phyloP scores from a whole-genome alignment of 164 flowering plant genomes.

The Pachysandra terminalis region DNA sequence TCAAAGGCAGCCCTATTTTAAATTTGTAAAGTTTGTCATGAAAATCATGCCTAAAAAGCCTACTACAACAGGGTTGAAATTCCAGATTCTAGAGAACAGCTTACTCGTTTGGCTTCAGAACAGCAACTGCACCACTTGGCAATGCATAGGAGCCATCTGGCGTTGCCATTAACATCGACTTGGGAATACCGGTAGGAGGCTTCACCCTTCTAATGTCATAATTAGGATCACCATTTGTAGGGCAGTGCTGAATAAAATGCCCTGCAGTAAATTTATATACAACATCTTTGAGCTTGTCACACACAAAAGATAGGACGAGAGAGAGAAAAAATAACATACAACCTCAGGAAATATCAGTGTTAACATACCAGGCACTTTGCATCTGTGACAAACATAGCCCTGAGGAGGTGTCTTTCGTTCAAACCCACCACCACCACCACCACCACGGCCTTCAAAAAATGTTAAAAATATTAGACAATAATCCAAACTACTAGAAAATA shows the following conservation, averaged over 20 bases:
- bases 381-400: slow-evolving; percentile 91
- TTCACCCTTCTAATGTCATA: slow-evolving; percentile 80
- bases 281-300: not conserved
- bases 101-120: slow-evolving; percentile 92
- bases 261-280: slow-evolving; percentile 33
- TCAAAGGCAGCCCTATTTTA: slow-evolving; percentile 91
- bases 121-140: slow-evolving; percentile 88
- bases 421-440: slow-evolving; percentile 56
- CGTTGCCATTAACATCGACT: slow-evolving; percentile 88
- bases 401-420: slow-evolving; percentile 87
- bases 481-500: not conserved
- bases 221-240: slow-evolving; percentile 95
- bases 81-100: slow-evolving; percentile 5
- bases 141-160: slow-evolving; percentile 98
- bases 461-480: not conserved
- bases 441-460: slow-evolving; percentile 29
- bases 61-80: not conserved
- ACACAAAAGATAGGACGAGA: not conserved
- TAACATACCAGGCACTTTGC: slow-evolving; percentile 86
- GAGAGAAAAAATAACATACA: not conserved
- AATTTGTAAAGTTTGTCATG: not conserved
- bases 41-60: not conserved
- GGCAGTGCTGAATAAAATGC: slow-evolving; percentile 96
- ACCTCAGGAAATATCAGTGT: not conserved
- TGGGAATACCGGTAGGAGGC: slow-evolving; percentile 96